These are phyloP conservation scores for Neurospora sp. DNA, from an alignment of 495 filamentous ascomycete species.

Conservation along the genomic window DNA sequence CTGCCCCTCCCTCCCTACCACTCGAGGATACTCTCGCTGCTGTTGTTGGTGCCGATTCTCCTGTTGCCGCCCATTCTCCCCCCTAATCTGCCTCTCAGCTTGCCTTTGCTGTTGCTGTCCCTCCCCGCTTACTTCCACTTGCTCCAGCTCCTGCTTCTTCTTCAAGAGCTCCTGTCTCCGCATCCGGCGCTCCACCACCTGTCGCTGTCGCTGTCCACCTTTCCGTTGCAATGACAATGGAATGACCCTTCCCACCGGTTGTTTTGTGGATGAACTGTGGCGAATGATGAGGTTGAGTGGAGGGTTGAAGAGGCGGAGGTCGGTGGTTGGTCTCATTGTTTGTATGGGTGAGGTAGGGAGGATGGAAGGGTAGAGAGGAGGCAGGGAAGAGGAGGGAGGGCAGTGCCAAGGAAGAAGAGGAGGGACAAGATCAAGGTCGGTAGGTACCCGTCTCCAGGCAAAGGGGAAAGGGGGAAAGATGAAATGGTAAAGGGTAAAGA, in stretches of 20 bases:
- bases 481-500: neutral
- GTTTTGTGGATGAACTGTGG: neutral
- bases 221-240: neutral
- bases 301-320: neutral
- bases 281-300: neutral
- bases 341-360: neutral
- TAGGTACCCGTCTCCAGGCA: neutral
- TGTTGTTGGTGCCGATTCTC: no score
- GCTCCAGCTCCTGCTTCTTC: neutral
- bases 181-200: neutral
- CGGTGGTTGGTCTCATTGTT: neutral
- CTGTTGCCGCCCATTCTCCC: no score
- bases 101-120: neutral
- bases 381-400: neutral
- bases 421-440: no score
- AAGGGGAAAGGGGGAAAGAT: neutral
- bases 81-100: no score
- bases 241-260: neutral
- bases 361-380: rapidly evolving
- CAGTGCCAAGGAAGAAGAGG: no score
- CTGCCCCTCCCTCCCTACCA: neutral
- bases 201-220: neutral
- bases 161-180: no score
- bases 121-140: neutral
- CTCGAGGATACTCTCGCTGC: no score